Percentiles rank a stretch among this genome's conserved stretches.
Conservation (phyloP, 2,329 filamentous ascomycete species). For the Aspergillus felis region DNA sequence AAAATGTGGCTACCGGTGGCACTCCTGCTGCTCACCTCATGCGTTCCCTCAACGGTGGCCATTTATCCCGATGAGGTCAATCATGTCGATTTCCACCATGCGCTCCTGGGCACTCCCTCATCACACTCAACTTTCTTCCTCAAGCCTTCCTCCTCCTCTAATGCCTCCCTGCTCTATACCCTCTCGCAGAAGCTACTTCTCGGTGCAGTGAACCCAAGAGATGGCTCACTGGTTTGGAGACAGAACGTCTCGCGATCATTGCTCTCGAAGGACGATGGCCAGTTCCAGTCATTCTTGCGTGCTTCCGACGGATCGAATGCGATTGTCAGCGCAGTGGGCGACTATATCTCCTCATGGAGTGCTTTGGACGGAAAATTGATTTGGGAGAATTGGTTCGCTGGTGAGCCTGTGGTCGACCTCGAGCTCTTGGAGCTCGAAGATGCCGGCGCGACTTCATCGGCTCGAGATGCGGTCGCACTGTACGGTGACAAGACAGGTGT, state of each 20-base stretch:
- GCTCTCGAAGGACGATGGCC: slow-evolving; percentile 11
- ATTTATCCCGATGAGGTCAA: slow-evolving; percentile 89
- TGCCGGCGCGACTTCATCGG: slow-evolving; percentile 42
- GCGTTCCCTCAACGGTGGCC: slow-evolving; percentile 54
- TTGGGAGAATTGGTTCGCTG: slow-evolving; percentile 66
- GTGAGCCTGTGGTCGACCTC: slow-evolving; percentile 44
- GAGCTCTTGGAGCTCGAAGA: slow-evolving; percentile 73
- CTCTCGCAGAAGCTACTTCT: slow-evolving; percentile 79
- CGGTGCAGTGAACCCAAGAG: slow-evolving; percentile 84
- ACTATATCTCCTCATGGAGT: slow-evolving; percentile 74
- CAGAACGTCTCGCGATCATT: slow-evolving; percentile 61
- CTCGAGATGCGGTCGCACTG: slow-evolving; percentile 64
- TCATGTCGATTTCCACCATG: slow-evolving; percentile 88
- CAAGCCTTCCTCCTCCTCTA: slow-evolving; percentile 73
- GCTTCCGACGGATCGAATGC: slow-evolving; percentile 76
- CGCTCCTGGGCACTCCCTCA: slow-evolving; percentile 78
- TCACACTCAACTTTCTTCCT: slow-evolving; percentile 91
- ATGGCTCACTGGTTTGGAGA: slow-evolving; percentile 80
- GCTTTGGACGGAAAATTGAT: slow-evolving; percentile 72
- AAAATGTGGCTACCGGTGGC: slow-evolving; percentile 42
- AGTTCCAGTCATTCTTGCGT: slow-evolving; percentile 49
- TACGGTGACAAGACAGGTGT: slow-evolving; percentile 54
- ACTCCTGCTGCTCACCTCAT: slow-evolving; percentile 40
- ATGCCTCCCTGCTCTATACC: slow-evolving; percentile 86
- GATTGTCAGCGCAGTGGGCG: slow-evolving; percentile 68